phyloP scores from a whole-genome alignment of 2,329 filamentous ascomycete genomes.

The Fusarium domesticum region DNA sequence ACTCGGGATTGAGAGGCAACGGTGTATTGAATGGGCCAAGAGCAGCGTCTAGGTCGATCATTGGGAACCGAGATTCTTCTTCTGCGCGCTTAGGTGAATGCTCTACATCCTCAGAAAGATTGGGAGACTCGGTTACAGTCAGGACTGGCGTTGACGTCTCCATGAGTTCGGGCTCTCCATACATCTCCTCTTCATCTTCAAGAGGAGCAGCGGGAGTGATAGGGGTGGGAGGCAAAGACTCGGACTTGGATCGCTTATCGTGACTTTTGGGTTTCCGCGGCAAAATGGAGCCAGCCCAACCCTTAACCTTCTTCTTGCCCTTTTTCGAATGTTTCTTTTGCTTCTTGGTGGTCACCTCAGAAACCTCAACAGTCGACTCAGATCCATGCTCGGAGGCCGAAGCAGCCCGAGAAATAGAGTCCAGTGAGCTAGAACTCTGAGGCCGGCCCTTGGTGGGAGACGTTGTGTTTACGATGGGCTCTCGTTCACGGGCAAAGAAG shows the following conservation, averaged over 20 bases:
- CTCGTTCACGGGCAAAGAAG: conserved; percentile 62
- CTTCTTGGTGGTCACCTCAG: conserved; percentile 20
- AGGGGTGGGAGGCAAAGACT: conserved; percentile 46
- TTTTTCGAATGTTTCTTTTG: conserved; percentile 35
- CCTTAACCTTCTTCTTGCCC: conserved; percentile 62
- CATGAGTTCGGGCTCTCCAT: conserved; percentile 23
- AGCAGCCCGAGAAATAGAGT: conserved; percentile 33
- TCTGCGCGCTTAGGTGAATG: conserved; percentile 40
- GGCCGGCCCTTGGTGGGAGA: conserved; percentile 48
- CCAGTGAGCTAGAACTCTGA: conserved; percentile 46
- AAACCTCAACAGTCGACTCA: conserved; percentile 27
- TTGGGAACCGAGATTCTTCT: conserved; percentile 68
- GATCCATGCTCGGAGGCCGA: conserved; percentile 38
- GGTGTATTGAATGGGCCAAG: conserved; percentile 89
- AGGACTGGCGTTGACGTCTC: conserved; percentile 38
- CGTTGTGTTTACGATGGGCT: conserved; percentile 47
- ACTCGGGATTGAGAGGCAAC: conserved; percentile 58
- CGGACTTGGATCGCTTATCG: conserved; percentile 42
- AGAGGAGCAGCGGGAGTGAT: conserved; percentile 35
- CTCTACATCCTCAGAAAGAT: conserved; percentile 26
- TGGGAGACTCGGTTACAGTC: conserved; percentile 41
- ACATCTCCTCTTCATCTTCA: conserved; percentile 32
- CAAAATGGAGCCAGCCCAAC: conserved; percentile 66
- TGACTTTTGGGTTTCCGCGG: conserved; percentile 57
- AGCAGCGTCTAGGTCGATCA: conserved; percentile 93